Evolutionary conservation across 2,329 filamentous ascomycete species (phyloP), one percentile per base, ranked within the genome.

Genomic region (Colletotrichum australisinense): DNA sequence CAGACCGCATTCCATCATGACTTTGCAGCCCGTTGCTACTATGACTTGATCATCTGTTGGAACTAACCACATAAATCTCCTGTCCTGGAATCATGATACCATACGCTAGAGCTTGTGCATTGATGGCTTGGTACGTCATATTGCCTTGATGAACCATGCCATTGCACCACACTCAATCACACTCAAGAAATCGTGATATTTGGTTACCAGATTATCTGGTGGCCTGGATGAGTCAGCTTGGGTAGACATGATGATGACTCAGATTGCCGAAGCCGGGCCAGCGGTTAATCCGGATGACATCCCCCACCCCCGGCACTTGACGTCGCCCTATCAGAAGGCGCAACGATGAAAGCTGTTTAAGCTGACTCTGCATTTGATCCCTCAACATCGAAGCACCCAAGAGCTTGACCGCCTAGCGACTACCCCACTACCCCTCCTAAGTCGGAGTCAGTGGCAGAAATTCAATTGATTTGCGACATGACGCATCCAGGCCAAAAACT

Each of bases 371-470:
- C 42, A 49, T 49, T 49, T 49, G 0, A 49, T n/a, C 42, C 42
- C 42, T n/a, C 42, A 49, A 49, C 42, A 49, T n/a, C 19, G 19
- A 49, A 49, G 42, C 42, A 49, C 7, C 8, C 19, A 49, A 42
- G 30, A 28, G 24, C 26, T 49, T 35, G 62, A 55, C 62, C 62
- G 62, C 62, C 62, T 55, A 22, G 22, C 26, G 11, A 64, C 46
- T 55, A 28, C 62, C 62, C 42, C 42, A 49, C 42, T 49, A 49
- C 62, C 62, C 52, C 62, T 46, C 60, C 35, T 49, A 63, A 63
- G 60, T 63, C 60, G 60, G 60, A 63, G 60, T 49, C 24, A 46
- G 19, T 19, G 60, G 60, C 60, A 63, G 60, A 52, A 52, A 63
- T 28, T 53, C 46, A 30, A 28, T 30, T 28, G 52, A 22, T 56